A percentile compares a stretch with the other conserved stretches of the same genome.
Conservation (phyloP, 495 filamentous ascomycete species). For the Penicillium paradoxum region DNA sequence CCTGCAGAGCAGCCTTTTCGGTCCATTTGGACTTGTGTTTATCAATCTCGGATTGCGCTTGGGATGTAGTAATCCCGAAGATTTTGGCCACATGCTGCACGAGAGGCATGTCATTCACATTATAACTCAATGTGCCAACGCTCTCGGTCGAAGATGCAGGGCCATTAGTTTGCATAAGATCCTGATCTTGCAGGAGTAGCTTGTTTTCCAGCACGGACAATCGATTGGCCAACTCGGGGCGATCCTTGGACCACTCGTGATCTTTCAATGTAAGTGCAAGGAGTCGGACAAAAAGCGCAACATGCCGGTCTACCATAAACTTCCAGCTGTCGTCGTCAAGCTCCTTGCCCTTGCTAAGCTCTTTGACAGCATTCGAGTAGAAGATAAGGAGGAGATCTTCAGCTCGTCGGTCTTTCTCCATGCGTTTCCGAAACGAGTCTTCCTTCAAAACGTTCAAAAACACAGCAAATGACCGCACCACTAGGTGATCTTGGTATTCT, state of each 20-base stretch:
- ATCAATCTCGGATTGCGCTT: constrained; percentile 83
- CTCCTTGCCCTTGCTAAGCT: constrained; percentile 71
- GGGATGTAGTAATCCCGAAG: constrained; percentile 69
- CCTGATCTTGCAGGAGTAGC: constrained; percentile 90
- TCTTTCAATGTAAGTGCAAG: constrained; percentile 74
- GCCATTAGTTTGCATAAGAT: constrained; percentile 58
- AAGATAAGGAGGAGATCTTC: constrained; percentile 86
- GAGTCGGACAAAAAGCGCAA: constrained; percentile 90
- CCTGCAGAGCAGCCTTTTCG: constrained; percentile 81
- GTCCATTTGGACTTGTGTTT: constrained; percentile 77
- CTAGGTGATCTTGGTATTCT: constrained; percentile 71
- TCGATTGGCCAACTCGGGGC: constrained; percentile 73
- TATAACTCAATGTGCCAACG: constrained; percentile 73
- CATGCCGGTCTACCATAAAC: constrained; percentile 85
- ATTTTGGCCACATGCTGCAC: constrained; percentile 80
- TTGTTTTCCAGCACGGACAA: constrained; percentile 85
- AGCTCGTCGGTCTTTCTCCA: constrained; percentile 90
- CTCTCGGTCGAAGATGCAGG: constrained; percentile 65
- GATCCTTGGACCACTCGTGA: constrained; percentile 72
- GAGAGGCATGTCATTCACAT: constrained; percentile 94
- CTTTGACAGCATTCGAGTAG: constrained; percentile 88
- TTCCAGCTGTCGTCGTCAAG: constrained; percentile 89
- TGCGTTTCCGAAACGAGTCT: constrained; percentile 63
- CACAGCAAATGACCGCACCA: constrained; percentile 75
- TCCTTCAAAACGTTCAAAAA: constrained; percentile 75